Conservation (phyloP, 1,284 basidiomycete species). For the Cryptococcus sp. region DNA sequence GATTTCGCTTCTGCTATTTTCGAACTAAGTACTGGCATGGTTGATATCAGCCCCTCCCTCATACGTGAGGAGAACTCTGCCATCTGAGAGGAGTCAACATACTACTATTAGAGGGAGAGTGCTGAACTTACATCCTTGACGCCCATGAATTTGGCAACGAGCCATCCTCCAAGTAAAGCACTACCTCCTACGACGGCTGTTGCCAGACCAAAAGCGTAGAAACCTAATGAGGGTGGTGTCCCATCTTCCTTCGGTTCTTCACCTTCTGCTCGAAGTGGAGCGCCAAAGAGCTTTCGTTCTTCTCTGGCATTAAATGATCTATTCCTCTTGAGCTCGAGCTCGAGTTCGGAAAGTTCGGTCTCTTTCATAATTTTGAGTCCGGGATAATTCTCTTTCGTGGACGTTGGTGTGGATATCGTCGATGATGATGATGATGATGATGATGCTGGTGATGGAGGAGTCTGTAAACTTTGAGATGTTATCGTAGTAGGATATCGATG, state of each 20-base stretch:
- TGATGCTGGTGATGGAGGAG: not conserved
- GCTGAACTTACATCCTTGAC: constrained; percentile 30
- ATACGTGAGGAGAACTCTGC: not conserved
- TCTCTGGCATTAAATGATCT: constrained; percentile 30
- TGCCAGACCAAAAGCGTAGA: constrained; percentile 38
- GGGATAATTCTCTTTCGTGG: not conserved
- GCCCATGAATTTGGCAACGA: constrained; percentile 31
- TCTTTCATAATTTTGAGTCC: not conserved
- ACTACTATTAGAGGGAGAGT: not conserved
- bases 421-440: not conserved
- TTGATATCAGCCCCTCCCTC: not conserved
- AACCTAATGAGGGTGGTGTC: constrained; percentile 14
- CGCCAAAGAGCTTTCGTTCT: constrained; percentile 25
- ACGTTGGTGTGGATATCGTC: not conserved
- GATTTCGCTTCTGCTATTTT: not conserved
- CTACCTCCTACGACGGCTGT: constrained; percentile 34
- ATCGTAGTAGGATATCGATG: not conserved
- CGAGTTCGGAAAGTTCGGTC: not conserved
- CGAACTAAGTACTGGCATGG: not conserved
- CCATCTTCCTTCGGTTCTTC: constrained; percentile 5
- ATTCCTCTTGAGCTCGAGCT: not conserved
- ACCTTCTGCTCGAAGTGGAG: constrained; percentile 1
- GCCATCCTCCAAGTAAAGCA: constrained; percentile 31
- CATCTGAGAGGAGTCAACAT: not conserved
- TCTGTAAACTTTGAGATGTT: not conserved